Base-by-base conservation (phyloP, 164 flowering plant genomes). In the Euptelea pleiosperma region DNA sequence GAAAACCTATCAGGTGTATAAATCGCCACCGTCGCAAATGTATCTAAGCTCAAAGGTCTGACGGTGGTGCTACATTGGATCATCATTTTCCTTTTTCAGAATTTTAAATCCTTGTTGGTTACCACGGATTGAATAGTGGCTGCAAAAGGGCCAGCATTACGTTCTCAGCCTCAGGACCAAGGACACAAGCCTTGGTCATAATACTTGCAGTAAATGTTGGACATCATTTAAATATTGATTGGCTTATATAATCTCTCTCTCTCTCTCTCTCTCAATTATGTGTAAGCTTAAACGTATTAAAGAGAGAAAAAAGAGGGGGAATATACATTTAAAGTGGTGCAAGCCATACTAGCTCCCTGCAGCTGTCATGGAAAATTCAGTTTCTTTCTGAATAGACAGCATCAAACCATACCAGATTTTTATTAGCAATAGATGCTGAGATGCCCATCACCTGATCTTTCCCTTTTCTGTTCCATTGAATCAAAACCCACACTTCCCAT, bases 331-430 rank as follows among this genome's bases (percentile, higher is more conserved):
- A 43, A 16, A 16, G 7, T 3, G 24, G 24, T 16, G 46, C 24
- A 43, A 43, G 24, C 46, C 4, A 40, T 40, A 8, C 41, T 37
- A 37, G 24, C 24, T 3, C 4, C 5, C 46, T 43, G 46, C 21
- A 43, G 19, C 46, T 43, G 46, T 43, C 46, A 37, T 37, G 21
- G 24, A 6, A 43, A 43, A 43, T 5, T 18, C 24, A 43, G 46
- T 45, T 24, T 45, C 50, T 22, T 18, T 45, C 50, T 45, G n/a
- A n/a, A n/a, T n/a, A n/a, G n/a, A n/a, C n/a, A n/a, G 50, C 50
- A 22, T 45, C 9, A 2, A 9, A 4, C 50, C 22, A 14, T 22
- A 10, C 50, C 22, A 10, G 12, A 22, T n/a, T 24, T 43, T 1
- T 16, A 2, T 19, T 16, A 18, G 46, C 46, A 43, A 43, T 43